Conservation (phyloP, 1,284 basidiomycete genomes). For the Pulchroboletus neoregius region DNA sequence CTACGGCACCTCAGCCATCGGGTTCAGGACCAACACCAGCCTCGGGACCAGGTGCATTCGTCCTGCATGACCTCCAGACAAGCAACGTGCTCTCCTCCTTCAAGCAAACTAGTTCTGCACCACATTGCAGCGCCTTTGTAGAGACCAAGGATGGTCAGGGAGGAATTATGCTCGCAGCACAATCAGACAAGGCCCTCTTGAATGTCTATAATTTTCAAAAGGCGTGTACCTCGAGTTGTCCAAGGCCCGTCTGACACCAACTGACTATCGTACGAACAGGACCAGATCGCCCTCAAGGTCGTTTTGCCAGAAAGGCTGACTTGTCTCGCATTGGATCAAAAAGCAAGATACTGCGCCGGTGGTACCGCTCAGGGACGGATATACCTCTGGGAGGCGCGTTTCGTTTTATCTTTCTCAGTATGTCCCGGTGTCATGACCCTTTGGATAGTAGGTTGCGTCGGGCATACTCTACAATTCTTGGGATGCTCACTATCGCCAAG, state of each 20-base stretch:
- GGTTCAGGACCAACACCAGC: slow-evolving; percentile 17
- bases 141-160: slow-evolving; percentile 64
- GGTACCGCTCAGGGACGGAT: slow-evolving; percentile 87
- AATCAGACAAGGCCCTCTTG: slow-evolving; percentile 75
- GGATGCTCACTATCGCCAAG: slow-evolving; percentile 92
- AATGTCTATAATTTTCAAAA: slow-evolving; percentile 85
- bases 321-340: slow-evolving; percentile 72
- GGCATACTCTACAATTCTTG: slow-evolving; percentile 87
- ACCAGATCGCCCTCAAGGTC: slow-evolving; percentile 82
- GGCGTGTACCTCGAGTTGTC: slow-evolving; percentile 36
- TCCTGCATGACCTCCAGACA: slow-evolving; percentile 71
- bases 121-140: slow-evolving; percentile 58
- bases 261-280: slow-evolving; percentile 44
- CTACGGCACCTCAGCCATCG: slow-evolving; percentile 49
- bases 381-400: slow-evolving; percentile 85
- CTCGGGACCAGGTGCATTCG: slow-evolving; percentile 55
- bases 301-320: slow-evolving; percentile 87
- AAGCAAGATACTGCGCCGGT: slow-evolving; percentile 77
- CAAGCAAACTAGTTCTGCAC: slow-evolving; percentile 64
- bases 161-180: slow-evolving; percentile 71
- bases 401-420: not conserved
- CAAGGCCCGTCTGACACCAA: not conserved
- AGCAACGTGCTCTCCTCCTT: slow-evolving; percentile 66
- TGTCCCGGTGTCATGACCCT: slow-evolving; percentile 12
- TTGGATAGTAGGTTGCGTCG: slow-evolving; percentile 66